phyloP scores from a whole-genome alignment of 106 monocot genomes.

The Alisma plantagoaquatica region DNA sequence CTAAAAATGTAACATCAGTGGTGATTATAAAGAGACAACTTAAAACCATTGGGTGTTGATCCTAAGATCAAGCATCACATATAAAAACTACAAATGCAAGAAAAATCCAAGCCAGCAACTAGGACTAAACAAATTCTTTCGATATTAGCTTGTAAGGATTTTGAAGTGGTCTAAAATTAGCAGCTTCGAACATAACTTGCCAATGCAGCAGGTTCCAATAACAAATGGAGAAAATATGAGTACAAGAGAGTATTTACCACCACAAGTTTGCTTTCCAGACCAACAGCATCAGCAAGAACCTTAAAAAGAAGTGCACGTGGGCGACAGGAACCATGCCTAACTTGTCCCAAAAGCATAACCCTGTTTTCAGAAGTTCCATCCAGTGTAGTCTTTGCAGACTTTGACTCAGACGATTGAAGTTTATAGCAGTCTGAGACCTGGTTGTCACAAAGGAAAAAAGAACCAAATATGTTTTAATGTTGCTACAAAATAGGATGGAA shows the following conservation, averaged over 20 bases:
- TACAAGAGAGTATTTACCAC: constrained; percentile 47
- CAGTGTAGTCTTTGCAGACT: constrained; percentile 66
- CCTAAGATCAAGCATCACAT: too few species aligned
- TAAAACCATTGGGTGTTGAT: too few species aligned
- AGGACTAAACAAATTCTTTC: background rate
- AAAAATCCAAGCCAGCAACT: background rate
- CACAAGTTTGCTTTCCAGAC: constrained; percentile 84
- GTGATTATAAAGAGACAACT: too few species aligned
- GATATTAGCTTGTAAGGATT: background rate
- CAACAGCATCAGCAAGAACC: constrained; percentile 94
- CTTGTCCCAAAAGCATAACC: constrained; percentile 86
- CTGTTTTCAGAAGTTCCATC: constrained; percentile 69
- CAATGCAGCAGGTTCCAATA: background rate
- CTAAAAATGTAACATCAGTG: too few species aligned
- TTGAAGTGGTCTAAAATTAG: too few species aligned
- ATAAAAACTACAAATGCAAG: background rate
- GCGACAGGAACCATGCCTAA: constrained; percentile 91
- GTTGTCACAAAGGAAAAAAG: background rate
- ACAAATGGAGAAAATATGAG: too few species aligned
- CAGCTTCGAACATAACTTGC: background rate
- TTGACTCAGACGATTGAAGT: constrained; percentile 58
- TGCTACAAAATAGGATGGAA: too few species aligned
- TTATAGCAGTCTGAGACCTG: constrained; percentile 95
- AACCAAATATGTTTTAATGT: background rate
- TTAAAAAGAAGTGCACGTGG: constrained; percentile 96